These are phyloP conservation scores for Talaromyces funiculosus DNA, from an alignment of 2,329 filamentous ascomycete species.

Conservation along the genomic window DNA sequence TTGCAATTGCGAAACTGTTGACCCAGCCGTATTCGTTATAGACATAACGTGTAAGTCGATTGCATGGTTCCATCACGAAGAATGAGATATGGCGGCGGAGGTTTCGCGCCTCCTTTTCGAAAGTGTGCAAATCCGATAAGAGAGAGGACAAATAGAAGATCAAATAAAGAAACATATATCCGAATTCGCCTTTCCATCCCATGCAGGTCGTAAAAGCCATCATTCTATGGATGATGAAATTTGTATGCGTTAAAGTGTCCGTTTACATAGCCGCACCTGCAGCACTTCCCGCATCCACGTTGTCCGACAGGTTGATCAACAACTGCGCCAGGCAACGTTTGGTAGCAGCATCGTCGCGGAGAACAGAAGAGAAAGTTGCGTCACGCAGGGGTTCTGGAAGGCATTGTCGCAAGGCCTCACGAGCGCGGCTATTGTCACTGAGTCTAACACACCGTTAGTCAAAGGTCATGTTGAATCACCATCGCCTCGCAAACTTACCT, in stretches of 20 bases:
- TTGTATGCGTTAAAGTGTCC: slow-evolving; percentile 28
- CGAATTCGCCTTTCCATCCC: slow-evolving; percentile 37
- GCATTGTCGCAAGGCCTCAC: slow-evolving; percentile 91
- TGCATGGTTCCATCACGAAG: neutral
- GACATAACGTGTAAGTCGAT: neutral
- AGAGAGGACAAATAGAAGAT: slow-evolving; percentile 12
- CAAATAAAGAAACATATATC: slow-evolving; percentile 24
- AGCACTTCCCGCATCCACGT: slow-evolving; percentile 55
- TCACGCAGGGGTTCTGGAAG: slow-evolving; percentile 97
- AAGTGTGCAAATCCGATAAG: neutral
- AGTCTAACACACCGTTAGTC: slow-evolving; percentile 51
- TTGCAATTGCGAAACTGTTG: neutral
- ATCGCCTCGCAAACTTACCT: slow-evolving; percentile 53
- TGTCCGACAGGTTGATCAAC: slow-evolving; percentile 91
- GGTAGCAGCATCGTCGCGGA: slow-evolving; percentile 93
- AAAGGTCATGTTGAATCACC: neutral
- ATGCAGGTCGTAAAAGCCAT: slow-evolving; percentile 35
- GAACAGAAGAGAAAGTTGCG: slow-evolving; percentile 91
- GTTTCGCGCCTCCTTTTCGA: neutral
- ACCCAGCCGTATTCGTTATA: neutral
- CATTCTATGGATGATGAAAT: slow-evolving; percentile 25
- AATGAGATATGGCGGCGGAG: neutral
- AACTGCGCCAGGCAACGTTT: slow-evolving; percentile 97
- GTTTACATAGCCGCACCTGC: slow-evolving; percentile 34
- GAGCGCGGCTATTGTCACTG: slow-evolving; percentile 91